Conservation (phyloP, 2,329 filamentous ascomycete species). For the Fusarium aywerte region DNA sequence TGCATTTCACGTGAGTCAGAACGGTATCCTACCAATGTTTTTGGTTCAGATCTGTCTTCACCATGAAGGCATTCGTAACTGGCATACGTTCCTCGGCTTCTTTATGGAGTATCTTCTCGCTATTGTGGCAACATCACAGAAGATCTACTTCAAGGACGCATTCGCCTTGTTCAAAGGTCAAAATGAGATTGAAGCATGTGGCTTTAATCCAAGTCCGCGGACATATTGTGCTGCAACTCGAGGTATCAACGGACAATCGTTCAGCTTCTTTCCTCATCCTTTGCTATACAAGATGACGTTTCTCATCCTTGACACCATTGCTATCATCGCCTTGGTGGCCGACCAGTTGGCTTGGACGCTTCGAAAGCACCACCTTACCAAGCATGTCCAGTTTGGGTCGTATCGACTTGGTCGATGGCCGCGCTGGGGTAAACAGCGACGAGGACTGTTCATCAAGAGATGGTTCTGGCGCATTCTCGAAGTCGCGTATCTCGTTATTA, state of each 20-base stretch:
- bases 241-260: conserved; percentile 49
- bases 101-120: conserved; percentile 53
- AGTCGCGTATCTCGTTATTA: conserved; percentile 52
- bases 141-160: conserved; percentile 50
- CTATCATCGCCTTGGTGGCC: conserved; percentile 49
- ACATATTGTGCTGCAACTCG: conserved; percentile 53
- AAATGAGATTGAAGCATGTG: conserved; percentile 48
- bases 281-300: conserved; percentile 54
- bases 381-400: conserved; percentile 47
- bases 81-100: conserved; percentile 56
- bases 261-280: conserved; percentile 54
- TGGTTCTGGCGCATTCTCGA: conserved; percentile 53
- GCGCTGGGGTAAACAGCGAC: conserved; percentile 43
- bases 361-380: conserved; percentile 50
- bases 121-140: conserved; percentile 53
- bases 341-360: conserved; percentile 54
- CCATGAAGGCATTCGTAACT: conserved; percentile 54
- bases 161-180: conserved; percentile 51
- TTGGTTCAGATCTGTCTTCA: conserved; percentile 53
- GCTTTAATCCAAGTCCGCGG: conserved; percentile 52
- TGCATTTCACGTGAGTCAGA: conserved; percentile 53
- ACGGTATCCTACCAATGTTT: conserved; percentile 54
- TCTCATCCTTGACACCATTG: conserved; percentile 51
- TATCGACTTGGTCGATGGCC: conserved; percentile 50
- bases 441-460: conserved; percentile 46